Base-by-base conservation (phyloP, 768 basidiomycete species). In the Mrakia frigida region DNA sequence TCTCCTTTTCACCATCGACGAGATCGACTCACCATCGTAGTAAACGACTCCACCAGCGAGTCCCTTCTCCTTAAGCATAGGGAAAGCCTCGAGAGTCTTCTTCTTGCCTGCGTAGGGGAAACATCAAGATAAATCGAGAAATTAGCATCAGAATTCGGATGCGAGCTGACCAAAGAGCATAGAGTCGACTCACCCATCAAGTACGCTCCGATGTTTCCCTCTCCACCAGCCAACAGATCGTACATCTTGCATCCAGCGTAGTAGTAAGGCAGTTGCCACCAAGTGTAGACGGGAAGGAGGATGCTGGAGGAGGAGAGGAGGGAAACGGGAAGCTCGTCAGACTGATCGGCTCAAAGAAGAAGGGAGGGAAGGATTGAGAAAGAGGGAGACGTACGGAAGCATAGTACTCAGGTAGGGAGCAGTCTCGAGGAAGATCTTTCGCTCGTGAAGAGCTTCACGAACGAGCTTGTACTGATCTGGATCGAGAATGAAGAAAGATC, bases 241-340 rank as follows among this genome's bases (percentile, higher is more conserved):
- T 99, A 99, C 86, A 98, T 85, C 85, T 98, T 98, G 85, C 92
- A 94, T 5, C 96, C 96, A 3, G 89, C 90, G 86, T 89, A 94
- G 84, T 97, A 98, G 84, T 98, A 99, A 0, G 96, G 96, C 21
- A 98, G 87, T 81, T 98, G 94, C 94, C 95, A 98, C 83, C 93
- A 95, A 78, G 91, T 96, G 88, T 99, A 98, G 69, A 98, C 88
- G 9, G 96, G 96, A 23, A 98, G 86, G 90, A 99, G 96, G 84
- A 99, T 98, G 2, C 83, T 83, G 78, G n/a, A 59, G 28, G 50
- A 11, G 10, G 53, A 61, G 33, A 9, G 28, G 71, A 72, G 13
- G 56, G 68, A 35, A 33, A 74, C 37, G 59, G 6, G 21, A 16
- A 35, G 41, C 61, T 73, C 59, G 18, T 18, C 50, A 39, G n/a